Percentiles rank a stretch among this genome's conserved stretches.
These are phyloP conservation scores for Austroboletus eburneus DNA, from an alignment of 768 basidiomycete species.

Conservation along the genomic window DNA sequence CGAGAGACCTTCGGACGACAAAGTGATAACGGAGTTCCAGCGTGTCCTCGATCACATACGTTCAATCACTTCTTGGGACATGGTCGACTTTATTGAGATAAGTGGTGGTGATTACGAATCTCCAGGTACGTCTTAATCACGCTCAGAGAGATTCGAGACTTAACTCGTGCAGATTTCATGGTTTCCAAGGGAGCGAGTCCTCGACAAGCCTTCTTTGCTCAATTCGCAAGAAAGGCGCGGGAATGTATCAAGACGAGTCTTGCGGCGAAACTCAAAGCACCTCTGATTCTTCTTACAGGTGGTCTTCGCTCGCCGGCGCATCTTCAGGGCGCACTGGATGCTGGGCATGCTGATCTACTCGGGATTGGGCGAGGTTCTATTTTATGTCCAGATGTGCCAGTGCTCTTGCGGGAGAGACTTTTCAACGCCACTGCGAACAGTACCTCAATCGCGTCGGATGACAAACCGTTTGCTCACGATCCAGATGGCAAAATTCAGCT, in stretches of 20 bases:
- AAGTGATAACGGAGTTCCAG: constrained; percentile 21
- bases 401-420: constrained; percentile 26
- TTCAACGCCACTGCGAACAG: neutral
- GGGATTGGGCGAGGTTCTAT: constrained; percentile 72
- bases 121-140: constrained; percentile 45
- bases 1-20: constrained; percentile 28
- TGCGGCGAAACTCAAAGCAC: constrained; percentile 28
- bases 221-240: constrained; percentile 58
- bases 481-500: constrained; percentile 29
- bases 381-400: constrained; percentile 57
- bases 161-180: constrained; percentile 43
- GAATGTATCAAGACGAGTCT: constrained; percentile 37
- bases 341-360: constrained; percentile 64
- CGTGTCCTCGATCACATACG: constrained; percentile 59
- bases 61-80: constrained; percentile 57
- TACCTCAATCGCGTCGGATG: constrained; percentile 18
- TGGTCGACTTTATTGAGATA: constrained; percentile 81
- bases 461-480: constrained; percentile 36
- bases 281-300: constrained; percentile 77
- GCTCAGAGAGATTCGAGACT: neutral
- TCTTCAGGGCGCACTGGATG: constrained; percentile 48
- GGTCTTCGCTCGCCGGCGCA: constrained; percentile 62
- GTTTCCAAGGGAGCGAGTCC: constrained; percentile 14
- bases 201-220: constrained; percentile 72
- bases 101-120: constrained; percentile 85